These are phyloP conservation scores for Kwoniella mangroviensis DNA, from an alignment of 768 basidiomycete genomes.

Conservation along the genomic window DNA sequence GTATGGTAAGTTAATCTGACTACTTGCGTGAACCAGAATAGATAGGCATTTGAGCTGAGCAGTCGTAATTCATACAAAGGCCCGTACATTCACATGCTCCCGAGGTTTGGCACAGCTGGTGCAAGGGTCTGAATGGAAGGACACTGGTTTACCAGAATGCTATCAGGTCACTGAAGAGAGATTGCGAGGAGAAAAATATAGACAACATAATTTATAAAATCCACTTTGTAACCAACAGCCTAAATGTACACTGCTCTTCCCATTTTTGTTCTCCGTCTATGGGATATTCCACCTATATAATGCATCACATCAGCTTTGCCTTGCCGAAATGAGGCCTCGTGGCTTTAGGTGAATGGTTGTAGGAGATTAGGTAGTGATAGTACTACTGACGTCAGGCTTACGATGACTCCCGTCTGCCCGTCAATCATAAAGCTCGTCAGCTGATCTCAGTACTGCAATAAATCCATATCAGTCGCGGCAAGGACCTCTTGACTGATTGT, in stretches of 20 bases:
- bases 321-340: too few species aligned
- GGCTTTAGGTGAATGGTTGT: too few species aligned
- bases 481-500: too few species aligned
- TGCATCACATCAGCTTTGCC: too few species aligned
- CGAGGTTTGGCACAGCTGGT: conserved; percentile 38
- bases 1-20: conserved; percentile 15
- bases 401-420: too few species aligned
- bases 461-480: too few species aligned
- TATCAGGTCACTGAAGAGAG: conserved; percentile 38
- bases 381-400: too few species aligned
- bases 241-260: background rate
- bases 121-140: conserved; percentile 29
- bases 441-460: too few species aligned
- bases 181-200: conserved; percentile 14
- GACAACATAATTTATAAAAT: conserved; percentile 4
- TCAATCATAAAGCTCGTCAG: too few species aligned
- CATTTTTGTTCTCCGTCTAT: background rate
- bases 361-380: too few species aligned
- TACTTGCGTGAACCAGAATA: background rate
- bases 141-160: conserved; percentile 33
- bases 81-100: conserved; percentile 46
- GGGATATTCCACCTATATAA: background rate
- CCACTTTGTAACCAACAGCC: too few species aligned
- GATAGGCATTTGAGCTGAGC: background rate
- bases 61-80: conserved; percentile 13